Base-by-base conservation (phyloP, 208 protist species). In the Trypanosoma melophagium region DNA sequence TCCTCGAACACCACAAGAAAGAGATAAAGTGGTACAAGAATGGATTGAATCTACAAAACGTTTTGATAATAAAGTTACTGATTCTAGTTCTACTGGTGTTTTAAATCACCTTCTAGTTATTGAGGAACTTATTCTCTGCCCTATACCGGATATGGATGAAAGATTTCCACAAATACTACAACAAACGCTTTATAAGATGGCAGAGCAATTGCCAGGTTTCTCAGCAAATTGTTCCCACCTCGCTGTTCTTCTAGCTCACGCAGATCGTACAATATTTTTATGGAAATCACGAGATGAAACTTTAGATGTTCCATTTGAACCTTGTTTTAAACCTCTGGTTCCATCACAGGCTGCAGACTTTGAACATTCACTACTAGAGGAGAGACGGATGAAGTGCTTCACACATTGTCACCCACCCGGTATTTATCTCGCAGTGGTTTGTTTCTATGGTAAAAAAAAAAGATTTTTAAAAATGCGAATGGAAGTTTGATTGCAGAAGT, bases 341-440 rank as follows among this genome's bases (percentile, higher is more conserved):
- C n/a, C 35, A 24, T 76, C 68, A n/a, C 61, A 77, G 49, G 61
- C 69, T 42, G 69, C 58, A 31, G 13, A 31, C n/a, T 62, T 69
- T 25, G 66, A 79, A 52, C n/a, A 13, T 14, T n/a, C 38, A 28
- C 1, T 74, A 22, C 24, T 66, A 16, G 42, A 40, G 9, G 35
- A 79, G 63, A 55, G 69, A 17, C 21, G 42, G 12, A 19, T 38
- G 14, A n/a, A 49, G 9, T 16, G 28, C 28, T 13, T 22, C 10
- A n/a, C 53, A 19, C 45, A 45, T 19, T 60, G n/a, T 22, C 47
- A 60, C 16, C 31, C 69, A n/a, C 57, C 71, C 2, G 76, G 76
- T 31, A 61, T 77, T 21, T 77, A 77, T 38, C 41, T 80, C 22
- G 40, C 53, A 21, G 53, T 60, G 7, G 28, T 80, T 14, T 69